A percentile compares a stretch with the other conserved stretches of the same genome.
phyloP scores from a whole-genome alignment of 2,329 filamentous ascomycete species.

The Microascus cirrosus region DNA sequence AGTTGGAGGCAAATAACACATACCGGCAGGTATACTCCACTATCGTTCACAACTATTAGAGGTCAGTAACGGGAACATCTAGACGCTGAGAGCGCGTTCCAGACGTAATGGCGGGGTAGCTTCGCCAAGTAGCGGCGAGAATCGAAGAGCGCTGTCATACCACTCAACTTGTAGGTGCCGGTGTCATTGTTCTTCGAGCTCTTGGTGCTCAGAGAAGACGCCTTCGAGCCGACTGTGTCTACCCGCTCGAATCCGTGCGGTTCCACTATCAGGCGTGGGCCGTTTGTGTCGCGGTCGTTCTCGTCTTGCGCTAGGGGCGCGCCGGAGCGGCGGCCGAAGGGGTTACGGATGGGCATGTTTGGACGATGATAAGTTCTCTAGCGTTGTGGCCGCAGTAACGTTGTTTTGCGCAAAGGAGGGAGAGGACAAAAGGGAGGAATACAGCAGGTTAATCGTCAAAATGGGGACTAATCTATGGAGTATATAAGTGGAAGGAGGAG shows the following conservation, averaged over 20 bases:
- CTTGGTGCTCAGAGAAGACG: slow-evolving; percentile 48
- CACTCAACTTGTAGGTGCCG: slow-evolving; percentile 70
- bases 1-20: slow-evolving; percentile 15
- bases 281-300: slow-evolving; percentile 30
- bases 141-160: slow-evolving; percentile 37
- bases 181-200: slow-evolving; percentile 51
- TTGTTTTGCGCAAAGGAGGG: background rate
- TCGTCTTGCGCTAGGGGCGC: slow-evolving; percentile 37
- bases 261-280: slow-evolving; percentile 13
- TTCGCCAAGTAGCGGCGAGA: background rate
- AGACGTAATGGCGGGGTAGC: background rate
- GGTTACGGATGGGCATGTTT: slow-evolving; percentile 62
- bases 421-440: background rate
- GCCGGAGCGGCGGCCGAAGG: slow-evolving; percentile 52
- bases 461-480: background rate
- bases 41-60: slow-evolving; percentile 78
- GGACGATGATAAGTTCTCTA: background rate
- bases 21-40: slow-evolving; percentile 88
- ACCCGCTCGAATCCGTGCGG: slow-evolving; percentile 45
- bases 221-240: slow-evolving; percentile 49
- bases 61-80: background rate
- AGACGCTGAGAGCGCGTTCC: background rate
- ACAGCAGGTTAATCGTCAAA: background rate
- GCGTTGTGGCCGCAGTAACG: background rate
- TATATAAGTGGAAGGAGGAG: background rate